Conservation (phyloP, 2,329 filamentous ascomycete genomes). For the Curvularia spicifera region DNA sequence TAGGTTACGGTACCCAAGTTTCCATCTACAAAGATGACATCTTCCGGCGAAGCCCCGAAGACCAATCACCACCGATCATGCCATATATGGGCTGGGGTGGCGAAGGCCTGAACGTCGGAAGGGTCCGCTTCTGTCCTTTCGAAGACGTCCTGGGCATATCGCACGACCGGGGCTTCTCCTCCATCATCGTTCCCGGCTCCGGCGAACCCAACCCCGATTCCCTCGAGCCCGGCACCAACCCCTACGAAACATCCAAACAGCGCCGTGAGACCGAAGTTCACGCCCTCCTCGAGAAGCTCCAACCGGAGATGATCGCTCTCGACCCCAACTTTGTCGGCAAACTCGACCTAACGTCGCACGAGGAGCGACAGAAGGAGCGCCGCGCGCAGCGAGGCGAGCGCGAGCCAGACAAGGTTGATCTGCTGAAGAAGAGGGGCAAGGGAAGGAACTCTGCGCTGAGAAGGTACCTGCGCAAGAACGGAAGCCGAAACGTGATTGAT, state of each 20-base stretch:
- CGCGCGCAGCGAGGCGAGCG: conserved; percentile 73
- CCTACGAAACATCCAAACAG: conserved; percentile 92
- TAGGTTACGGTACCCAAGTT: conserved; percentile 88
- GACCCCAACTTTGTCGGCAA: conserved; percentile 91
- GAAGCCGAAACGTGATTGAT: conserved; percentile 92
- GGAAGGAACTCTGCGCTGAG: conserved; percentile 89
- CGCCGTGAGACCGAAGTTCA: conserved; percentile 92
- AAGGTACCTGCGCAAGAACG: conserved; percentile 90
- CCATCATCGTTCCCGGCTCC: conserved; percentile 89
- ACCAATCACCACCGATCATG: conserved; percentile 71
- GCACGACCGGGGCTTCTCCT: conserved; percentile 86
- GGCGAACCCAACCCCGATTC: conserved; percentile 97
- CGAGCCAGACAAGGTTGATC: conserved; percentile 63
- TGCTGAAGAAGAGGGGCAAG: conserved; percentile 76
- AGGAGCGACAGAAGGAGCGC: conserved; percentile 76
- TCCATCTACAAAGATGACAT: conserved; percentile 86
- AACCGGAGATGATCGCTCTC: conserved; percentile 95
- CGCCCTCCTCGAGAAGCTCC: conserved; percentile 87
- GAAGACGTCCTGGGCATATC: conserved; percentile 90
- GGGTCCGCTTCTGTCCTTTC: conserved; percentile 89
- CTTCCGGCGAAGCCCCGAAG: conserved; percentile 77
- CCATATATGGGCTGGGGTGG: conserved; percentile 95
- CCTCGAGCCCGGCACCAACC: conserved; percentile 78
- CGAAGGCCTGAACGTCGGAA: conserved; percentile 80
- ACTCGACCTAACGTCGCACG: conserved; percentile 79